Evolutionary conservation across 257 asterid genomes (phyloP).

Genomic region (Nicotiana tabacum): DNA sequence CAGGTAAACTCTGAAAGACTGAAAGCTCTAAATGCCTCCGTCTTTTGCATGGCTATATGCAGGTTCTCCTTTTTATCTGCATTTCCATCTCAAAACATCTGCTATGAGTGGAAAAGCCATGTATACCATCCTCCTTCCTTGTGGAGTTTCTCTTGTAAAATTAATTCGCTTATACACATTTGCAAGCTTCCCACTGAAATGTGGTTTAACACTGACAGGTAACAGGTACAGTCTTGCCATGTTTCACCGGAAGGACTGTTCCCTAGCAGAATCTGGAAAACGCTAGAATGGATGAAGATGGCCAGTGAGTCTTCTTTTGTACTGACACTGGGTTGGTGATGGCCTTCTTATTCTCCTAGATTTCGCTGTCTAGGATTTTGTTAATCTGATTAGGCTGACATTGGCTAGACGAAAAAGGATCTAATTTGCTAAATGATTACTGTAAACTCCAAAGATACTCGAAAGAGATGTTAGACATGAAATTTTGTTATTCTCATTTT

Average conservation of each 20-base stretch:
- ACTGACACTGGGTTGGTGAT: background rate
- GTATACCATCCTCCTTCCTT: background rate
- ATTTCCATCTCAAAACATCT: background rate
- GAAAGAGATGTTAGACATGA: background rate
- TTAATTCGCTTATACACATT: background rate
- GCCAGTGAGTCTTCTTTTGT: background rate
- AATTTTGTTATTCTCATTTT: background rate
- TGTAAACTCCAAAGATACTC: background rate
- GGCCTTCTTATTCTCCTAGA: background rate
- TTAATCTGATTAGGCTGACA: background rate
- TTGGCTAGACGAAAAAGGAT: background rate
- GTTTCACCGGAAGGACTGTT: background rate
- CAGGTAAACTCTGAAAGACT: constrained; percentile 13
- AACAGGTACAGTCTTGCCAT: background rate
- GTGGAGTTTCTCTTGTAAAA: background rate
- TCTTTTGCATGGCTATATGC: background rate
- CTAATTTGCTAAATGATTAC: background rate
- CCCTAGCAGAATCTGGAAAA: background rate
- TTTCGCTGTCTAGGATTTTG: background rate
- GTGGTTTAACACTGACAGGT: background rate
- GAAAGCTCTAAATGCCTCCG: background rate
- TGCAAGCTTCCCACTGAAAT: background rate
- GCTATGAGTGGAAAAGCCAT: background rate
- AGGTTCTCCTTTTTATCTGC: background rate
- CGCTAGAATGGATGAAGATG: background rate